These are phyloP conservation scores for Cyberlindnera veronae DNA, from an alignment of 805 yeast species.

Conservation along the genomic window DNA sequence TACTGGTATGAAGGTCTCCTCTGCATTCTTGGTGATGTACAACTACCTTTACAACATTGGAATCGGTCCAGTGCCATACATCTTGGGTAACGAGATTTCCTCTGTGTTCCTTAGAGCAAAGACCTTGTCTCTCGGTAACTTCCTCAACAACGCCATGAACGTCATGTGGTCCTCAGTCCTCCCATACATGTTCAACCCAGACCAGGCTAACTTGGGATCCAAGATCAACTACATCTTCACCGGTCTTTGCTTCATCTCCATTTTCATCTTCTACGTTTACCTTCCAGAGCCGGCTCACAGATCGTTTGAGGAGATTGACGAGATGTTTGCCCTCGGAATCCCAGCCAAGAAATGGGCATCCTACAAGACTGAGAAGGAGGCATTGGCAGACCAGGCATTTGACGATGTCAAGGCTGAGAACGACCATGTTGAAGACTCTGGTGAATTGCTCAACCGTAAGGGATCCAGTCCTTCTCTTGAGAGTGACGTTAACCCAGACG, in stretches of 20 bases:
- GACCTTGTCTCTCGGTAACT: conserved; percentile 31
- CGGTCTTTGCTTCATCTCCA: conserved; percentile 29
- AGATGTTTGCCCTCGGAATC: conserved; percentile 36
- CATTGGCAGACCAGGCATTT: conserved; percentile 1
- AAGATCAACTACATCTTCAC: conserved; percentile 43
- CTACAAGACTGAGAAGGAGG: conserved; percentile 8
- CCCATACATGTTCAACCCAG: conserved; percentile 46
- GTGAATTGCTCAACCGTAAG: neutral
- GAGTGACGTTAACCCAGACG: too few relatives aligned
- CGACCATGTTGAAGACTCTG: conserved; percentile 1
- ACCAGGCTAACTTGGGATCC: conserved; percentile 38
- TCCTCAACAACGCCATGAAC: conserved; percentile 29
- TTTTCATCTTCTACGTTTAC: conserved; percentile 41
- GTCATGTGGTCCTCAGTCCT: conserved; percentile 34
- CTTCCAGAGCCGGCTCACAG: conserved; percentile 53
- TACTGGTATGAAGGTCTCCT: conserved; percentile 21
- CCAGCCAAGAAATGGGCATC: conserved; percentile 28
- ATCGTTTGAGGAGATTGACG: conserved; percentile 54
- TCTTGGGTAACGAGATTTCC: conserved; percentile 35
- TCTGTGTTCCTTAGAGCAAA: conserved; percentile 37
- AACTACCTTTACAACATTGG: conserved; percentile 33
- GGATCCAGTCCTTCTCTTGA: too few relatives aligned
- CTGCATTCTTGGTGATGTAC: conserved; percentile 29
- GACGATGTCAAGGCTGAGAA: conserved; percentile 5
- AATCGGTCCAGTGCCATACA: conserved; percentile 36